These are phyloP conservation scores for Begonia masoniana DNA, from an alignment of 306 rosid species.

Conservation along the genomic window DNA sequence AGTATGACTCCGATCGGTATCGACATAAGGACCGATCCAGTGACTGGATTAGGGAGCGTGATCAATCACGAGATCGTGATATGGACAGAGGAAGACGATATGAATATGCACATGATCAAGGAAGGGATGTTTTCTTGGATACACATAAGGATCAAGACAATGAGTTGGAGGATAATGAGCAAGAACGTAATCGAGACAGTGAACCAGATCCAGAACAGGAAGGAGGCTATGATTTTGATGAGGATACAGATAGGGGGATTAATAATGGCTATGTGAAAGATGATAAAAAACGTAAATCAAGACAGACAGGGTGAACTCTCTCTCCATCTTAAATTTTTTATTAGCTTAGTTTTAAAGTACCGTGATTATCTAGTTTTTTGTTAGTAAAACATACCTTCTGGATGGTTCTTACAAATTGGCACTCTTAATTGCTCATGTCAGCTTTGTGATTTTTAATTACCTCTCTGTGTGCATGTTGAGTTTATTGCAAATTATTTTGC, in stretches of 20 bases:
- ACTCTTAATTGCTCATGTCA: too few species aligned
- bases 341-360: too few species aligned
- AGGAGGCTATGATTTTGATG: constrained; percentile 26
- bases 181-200: constrained; percentile 20
- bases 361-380: too few species aligned
- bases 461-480: too few species aligned
- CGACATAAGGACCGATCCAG: constrained; percentile 28
- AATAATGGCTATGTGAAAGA: constrained; percentile 12
- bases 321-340: too few species aligned
- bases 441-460: too few species aligned
- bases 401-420: too few species aligned
- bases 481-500: too few species aligned
- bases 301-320: constrained; percentile 45
- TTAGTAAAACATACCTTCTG: too few species aligned
- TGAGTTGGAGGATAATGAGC: constrained; percentile 19
- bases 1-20: constrained; percentile 37
- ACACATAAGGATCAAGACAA: constrained; percentile 26
- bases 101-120: constrained; percentile 28
- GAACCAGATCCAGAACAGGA: constrained; percentile 21
- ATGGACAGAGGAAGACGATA: constrained; percentile 41
- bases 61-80: constrained; percentile 41
- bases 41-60: constrained; percentile 46
- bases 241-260: constrained; percentile 28
- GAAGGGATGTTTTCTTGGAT: constrained; percentile 24
- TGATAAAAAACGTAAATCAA: constrained; percentile 29